Percentiles rank a stretch among this genome's conserved stretches.
These are phyloP conservation scores for Backusella westeae DNA, from an alignment of 192 early-diverging fungal genomes.

Conservation along the genomic window DNA sequence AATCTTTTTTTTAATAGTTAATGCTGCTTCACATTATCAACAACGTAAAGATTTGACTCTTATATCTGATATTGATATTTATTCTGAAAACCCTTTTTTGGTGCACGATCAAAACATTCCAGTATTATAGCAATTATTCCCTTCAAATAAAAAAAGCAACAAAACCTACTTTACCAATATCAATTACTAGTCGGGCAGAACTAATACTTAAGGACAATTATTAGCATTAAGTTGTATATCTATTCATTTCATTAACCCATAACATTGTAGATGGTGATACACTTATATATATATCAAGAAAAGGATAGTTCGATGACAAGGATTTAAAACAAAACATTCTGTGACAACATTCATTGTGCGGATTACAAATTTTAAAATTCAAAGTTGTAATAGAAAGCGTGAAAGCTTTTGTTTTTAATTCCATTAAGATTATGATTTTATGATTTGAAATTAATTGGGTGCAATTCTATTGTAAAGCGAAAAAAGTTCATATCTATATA, in stretches of 20 bases:
- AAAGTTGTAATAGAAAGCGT: not conserved
- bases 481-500: too few relatives aligned
- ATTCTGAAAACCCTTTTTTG: not conserved
- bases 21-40: not conserved
- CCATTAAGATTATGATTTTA: not conserved
- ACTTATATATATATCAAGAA: not conserved
- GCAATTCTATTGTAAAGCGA: not conserved
- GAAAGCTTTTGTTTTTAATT: not conserved
- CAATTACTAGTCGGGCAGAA: too few relatives aligned
- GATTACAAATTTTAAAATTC: not conserved
- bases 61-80: not conserved
- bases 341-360: not conserved
- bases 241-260: not conserved
- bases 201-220: not conserved
- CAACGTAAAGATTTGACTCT: not conserved
- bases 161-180: too few relatives aligned
- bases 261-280: not conserved
- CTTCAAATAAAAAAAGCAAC: too few relatives aligned
- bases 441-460: not conserved
- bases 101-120: not conserved
- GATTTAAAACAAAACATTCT: too few relatives aligned
- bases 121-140: too few relatives aligned
- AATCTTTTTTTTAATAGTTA: not conserved
- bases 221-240: not conserved
- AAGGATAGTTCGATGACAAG: not conserved